Percentiles rank a stretch among this genome's conserved stretches.
Evolutionary conservation across 768 basidiomycete species (phyloP).

Genomic region (Sporobolomyces phaffii): DNA sequence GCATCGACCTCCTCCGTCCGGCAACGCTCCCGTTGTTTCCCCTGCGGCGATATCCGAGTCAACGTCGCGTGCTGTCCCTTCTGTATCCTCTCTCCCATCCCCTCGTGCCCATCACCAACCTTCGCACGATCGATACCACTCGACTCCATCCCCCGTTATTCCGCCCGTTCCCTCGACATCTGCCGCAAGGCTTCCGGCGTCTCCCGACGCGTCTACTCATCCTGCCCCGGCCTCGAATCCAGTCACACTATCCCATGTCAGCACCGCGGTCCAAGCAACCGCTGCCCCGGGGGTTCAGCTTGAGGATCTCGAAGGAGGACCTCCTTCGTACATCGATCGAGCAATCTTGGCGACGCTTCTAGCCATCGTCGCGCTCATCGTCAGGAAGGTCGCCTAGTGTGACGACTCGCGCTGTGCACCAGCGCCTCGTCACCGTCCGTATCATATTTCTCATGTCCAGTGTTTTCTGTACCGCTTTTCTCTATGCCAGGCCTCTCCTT

Average conservation of each 20-base stretch:
- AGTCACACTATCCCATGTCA: background rate
- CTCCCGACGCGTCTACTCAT: no score
- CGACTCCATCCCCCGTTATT: background rate
- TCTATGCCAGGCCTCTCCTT: no score
- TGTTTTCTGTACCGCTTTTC: no score
- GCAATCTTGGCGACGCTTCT: slow-evolving; percentile 27
- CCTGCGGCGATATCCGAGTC: no score
- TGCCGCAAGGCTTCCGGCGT: no score
- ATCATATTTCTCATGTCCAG: background rate
- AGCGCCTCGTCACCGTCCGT: background rate
- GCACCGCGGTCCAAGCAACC: background rate
- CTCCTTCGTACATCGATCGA: slow-evolving; percentile 30
- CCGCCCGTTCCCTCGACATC: no score
- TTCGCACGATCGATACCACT: background rate
- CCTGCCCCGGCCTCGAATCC: no score
- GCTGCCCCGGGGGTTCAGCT: no score
- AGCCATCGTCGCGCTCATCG: slow-evolving; percentile 26
- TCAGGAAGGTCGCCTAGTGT: slow-evolving; percentile 22
- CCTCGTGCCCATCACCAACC: background rate
- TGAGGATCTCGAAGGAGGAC: slow-evolving; percentile 4
- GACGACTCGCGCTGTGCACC: background rate
- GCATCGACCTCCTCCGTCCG: no score
- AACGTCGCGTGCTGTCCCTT: background rate
- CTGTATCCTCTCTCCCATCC: background rate
- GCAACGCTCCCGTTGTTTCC: no score